A percentile compares a stretch with the other conserved stretches of the same genome.
Evolutionary conservation across 225 moss, liverwort and hornwort genomes (phyloP).

Genomic region (Neckera pumila): DNA sequence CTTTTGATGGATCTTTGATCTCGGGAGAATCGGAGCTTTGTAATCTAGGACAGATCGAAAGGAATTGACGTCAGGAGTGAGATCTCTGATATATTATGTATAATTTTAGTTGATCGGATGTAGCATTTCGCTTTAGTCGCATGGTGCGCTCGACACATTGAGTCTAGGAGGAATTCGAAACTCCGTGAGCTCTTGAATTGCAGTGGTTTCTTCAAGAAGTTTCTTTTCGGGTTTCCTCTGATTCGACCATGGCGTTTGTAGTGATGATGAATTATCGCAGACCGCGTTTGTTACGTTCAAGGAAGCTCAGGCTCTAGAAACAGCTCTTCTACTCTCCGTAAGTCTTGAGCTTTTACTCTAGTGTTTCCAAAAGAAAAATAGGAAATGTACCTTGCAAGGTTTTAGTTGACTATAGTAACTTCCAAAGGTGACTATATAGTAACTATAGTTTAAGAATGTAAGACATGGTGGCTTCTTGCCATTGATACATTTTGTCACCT

Average conservation of each 20-base stretch:
- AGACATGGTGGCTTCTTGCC: not conserved
- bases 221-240: not conserved
- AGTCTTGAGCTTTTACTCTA: slow-evolving; percentile 4
- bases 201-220: not conserved
- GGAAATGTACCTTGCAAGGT: not conserved
- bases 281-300: slow-evolving; percentile 84
- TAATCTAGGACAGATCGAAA: not conserved
- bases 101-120: not conserved
- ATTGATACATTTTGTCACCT: not conserved
- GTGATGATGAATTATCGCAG: slow-evolving; percentile 74
- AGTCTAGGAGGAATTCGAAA: not conserved
- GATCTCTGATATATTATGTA: not conserved
- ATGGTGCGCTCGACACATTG: not conserved
- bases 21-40: not conserved
- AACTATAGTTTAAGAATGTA: not conserved
- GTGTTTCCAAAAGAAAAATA: not conserved
- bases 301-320: slow-evolving; percentile 78
- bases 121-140: not conserved
- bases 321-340: slow-evolving; percentile 82
- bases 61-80: not conserved
- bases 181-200: not conserved
- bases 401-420: too few species aligned
- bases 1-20: not conserved
- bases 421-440: not conserved
- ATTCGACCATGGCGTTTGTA: slow-evolving; percentile 2